Percentiles rank a stretch among this genome's conserved stretches.
phyloP scores from a whole-genome alignment of 345 rosid genomes.

The Fremontodendron californicum region DNA sequence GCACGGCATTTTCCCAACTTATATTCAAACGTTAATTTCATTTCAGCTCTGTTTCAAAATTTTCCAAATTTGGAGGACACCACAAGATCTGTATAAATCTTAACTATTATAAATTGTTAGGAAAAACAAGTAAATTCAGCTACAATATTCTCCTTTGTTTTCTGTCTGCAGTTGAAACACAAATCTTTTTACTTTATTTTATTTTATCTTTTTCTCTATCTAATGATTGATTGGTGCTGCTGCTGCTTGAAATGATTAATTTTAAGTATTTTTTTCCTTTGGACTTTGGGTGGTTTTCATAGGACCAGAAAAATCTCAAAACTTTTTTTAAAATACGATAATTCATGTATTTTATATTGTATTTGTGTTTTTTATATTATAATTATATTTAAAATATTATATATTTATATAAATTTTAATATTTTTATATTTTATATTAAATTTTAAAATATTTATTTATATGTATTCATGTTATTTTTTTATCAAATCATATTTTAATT shows the following conservation, averaged over 20 bases:
- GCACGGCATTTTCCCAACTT: neutral
- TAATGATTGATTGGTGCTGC: neutral
- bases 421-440: too few relatives aligned
- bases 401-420: too few relatives aligned
- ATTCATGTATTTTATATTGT: too few relatives aligned
- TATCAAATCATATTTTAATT: too few relatives aligned
- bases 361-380: too few relatives aligned
- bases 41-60: neutral
- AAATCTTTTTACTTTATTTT: neutral
- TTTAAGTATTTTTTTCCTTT: neutral
- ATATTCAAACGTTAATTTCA: neutral
- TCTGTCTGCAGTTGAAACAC: neutral
- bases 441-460: too few relatives aligned
- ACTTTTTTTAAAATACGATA: too few relatives aligned
- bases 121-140: neutral
- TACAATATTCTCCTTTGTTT: neutral
- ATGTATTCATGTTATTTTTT: too few relatives aligned
- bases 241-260: neutral
- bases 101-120: neutral
- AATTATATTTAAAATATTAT: too few relatives aligned
- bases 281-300: neutral
- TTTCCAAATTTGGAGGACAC: neutral
- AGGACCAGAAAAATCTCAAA: neutral
- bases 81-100: too few relatives aligned
- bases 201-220: neutral